phyloP scores from a whole-genome alignment of 1,284 basidiomycete genomes.

The Cutaneotrichosporon sp. region DNA sequence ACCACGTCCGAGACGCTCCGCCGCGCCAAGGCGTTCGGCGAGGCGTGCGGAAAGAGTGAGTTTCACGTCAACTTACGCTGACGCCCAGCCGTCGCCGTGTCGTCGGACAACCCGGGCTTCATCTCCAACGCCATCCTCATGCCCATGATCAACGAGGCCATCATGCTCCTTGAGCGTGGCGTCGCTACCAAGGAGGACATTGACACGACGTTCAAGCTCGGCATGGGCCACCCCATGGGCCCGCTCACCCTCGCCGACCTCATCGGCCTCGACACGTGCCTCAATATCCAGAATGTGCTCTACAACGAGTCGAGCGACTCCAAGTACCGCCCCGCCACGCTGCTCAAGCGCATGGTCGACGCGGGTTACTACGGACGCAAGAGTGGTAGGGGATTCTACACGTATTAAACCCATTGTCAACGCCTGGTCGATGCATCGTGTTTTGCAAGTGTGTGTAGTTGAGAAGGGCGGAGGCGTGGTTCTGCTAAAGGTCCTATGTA shows the following conservation, averaged over 20 bases:
- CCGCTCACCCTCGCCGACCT: slow-evolving; percentile 82
- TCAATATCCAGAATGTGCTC: slow-evolving; percentile 84
- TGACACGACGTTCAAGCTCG: slow-evolving; percentile 86
- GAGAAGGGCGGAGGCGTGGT: no score
- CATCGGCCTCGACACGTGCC: slow-evolving; percentile 88
- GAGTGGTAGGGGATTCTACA: slow-evolving; percentile 74
- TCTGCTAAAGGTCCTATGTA: no score
- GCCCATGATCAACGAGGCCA: slow-evolving; percentile 66
- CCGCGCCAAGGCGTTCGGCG: slow-evolving; percentile 76
- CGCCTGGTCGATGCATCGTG: no score
- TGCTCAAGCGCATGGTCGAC: slow-evolving; percentile 93
- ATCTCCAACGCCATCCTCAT: slow-evolving; percentile 53
- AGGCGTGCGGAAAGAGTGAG: slow-evolving; percentile 83
- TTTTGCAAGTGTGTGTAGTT: no score
- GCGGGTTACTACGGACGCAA: slow-evolving; percentile 91
- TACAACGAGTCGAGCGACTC: slow-evolving; percentile 86
- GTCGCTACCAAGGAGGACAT: slow-evolving; percentile 91
- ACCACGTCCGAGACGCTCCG: slow-evolving; percentile 74
- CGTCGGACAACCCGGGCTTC: slow-evolving; percentile 84
- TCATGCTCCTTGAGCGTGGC: slow-evolving; percentile 89
- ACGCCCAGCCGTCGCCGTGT: slow-evolving; percentile 73
- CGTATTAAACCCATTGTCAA: slow-evolving; percentile 49
- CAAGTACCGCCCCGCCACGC: slow-evolving; percentile 91
- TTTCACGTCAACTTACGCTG: not conserved
- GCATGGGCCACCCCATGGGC: slow-evolving; percentile 97